Conservation (phyloP, 768 basidiomycete species). For the Megacollybia marginata region DNA sequence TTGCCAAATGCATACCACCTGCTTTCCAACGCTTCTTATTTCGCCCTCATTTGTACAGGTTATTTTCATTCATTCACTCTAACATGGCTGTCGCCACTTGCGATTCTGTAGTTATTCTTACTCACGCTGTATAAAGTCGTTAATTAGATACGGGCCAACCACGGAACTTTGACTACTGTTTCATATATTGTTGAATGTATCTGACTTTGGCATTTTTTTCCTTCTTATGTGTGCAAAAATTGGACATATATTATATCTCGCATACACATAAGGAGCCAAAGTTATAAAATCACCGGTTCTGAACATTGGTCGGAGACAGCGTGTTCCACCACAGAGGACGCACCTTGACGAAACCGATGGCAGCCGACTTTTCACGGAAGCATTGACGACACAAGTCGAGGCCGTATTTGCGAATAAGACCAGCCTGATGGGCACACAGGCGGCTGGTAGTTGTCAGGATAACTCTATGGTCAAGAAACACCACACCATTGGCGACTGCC, state of each 20-base stretch:
- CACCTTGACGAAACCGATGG: conserved; percentile 95
- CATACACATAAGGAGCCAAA: too few species aligned
- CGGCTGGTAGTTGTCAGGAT: conserved; percentile 47
- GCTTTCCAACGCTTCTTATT: conserved; percentile 28
- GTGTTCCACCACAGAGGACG: conserved; percentile 9
- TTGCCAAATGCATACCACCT: conserved; percentile 53
- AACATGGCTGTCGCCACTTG: conserved; percentile 56
- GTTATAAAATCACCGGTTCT: conserved; percentile 35
- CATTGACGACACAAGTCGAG: conserved; percentile 97
- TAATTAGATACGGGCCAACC: conserved; percentile 21
- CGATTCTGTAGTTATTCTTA: conserved; percentile 67
- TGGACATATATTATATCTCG: conserved; percentile 1
- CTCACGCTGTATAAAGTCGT: conserved; percentile 46
- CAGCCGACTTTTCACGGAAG: conserved; percentile 92
- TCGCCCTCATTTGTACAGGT: conserved; percentile 49
- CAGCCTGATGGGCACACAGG: conserved; percentile 94
- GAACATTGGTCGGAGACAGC: neutral
- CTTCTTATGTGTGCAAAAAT: neutral
- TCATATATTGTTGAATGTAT: too few species aligned
- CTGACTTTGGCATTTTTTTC: too few species aligned
- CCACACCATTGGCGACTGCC: conserved; percentile 91
- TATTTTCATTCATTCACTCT: conserved; percentile 40
- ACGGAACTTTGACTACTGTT: neutral
- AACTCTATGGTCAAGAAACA: conserved; percentile 1
- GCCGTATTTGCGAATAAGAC: conserved; percentile 96